These are phyloP conservation scores for Tetrapyrgos nigripes DNA, from an alignment of 1,284 basidiomycete genomes.

Conservation along the genomic window DNA sequence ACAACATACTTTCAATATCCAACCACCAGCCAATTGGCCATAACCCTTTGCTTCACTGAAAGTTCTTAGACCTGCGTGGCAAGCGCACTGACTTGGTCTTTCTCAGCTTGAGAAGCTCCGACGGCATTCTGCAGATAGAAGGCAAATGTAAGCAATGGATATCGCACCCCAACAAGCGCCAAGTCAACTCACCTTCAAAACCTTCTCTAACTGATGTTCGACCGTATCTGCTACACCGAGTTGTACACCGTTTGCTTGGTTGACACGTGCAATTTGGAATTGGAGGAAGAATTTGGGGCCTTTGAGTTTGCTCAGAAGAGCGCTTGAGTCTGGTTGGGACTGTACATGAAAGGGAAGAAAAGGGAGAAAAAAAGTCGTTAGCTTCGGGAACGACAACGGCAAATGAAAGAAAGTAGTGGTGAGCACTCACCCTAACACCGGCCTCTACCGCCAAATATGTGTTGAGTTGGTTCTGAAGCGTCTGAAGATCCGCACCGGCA, in stretches of 20 bases:
- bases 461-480: slow-evolving; percentile 31
- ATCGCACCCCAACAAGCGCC: background rate
- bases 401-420: background rate
- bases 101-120: slow-evolving; percentile 19
- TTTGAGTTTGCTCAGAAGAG: slow-evolving; percentile 29
- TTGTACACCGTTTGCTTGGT: slow-evolving; percentile 27
- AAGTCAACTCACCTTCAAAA: slow-evolving; percentile 26
- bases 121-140: slow-evolving; percentile 19
- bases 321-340: slow-evolving; percentile 29
- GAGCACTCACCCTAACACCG: slow-evolving; percentile 26
- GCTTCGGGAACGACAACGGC: background rate
- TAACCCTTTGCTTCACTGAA: background rate
- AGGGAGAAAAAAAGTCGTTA: no score
- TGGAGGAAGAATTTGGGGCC: slow-evolving; percentile 39
- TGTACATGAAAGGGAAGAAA: slow-evolving; percentile 9
- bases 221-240: slow-evolving; percentile 32
- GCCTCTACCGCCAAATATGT: slow-evolving; percentile 31
- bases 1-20: no score
- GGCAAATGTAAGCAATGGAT: background rate
- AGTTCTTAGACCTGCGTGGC: slow-evolving; percentile 13
- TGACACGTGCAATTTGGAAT: slow-evolving; percentile 35
- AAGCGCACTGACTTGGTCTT: slow-evolving; percentile 17
- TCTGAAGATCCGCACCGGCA: slow-evolving; percentile 24
- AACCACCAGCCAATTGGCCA: background rate
- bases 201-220: slow-evolving; percentile 33